Base-by-base conservation (phyloP, 768 basidiomycete species). In the Tulasnella sp. region DNA sequence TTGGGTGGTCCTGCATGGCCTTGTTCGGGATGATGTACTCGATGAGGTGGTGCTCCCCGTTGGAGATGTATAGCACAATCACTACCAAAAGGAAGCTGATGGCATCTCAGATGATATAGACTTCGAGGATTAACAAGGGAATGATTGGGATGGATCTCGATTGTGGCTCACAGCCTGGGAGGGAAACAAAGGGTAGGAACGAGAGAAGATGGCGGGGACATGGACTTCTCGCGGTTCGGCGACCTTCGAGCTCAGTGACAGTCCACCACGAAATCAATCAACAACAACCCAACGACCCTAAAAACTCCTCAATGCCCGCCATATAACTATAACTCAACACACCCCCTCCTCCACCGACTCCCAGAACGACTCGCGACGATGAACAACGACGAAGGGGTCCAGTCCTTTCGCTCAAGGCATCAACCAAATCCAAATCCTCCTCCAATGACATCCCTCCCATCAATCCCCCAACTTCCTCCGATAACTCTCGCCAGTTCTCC, bases 391-490 rank as follows among this genome's bases (percentile, higher is more conserved):
- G 61, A 67, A 13, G 29, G 61, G 23, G 5, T 29, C 13, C 32
- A 26, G 11, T 35, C 26, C 61, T 35, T 29, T 67, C 61, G 61
- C 61, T 67, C 61, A 67, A 67, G 61, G 61, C 61, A 29, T 67
- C 61, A 26, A 67, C 61, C 61, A 67, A 67, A 67, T 67, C 61
- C 61, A 67, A 67, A 67, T 67, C 61, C 61, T 32, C 75, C 75
- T 23, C 55, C 75, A 40, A 26, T 76, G 48, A 61, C 75, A 57
- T 39, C 51, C 55, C 75, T 76, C 32, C 75, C 75, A 61, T 76
- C 75, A 26, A 76, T 76, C 57, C 75, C 75, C 35, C 75, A 76
- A 61, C 75, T 76, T 16, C 75, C 75, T 35, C 75, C 75, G 39
- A 76, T 76, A 37, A 61, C 75, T 42, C 57, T 76, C 51, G 51